Percentiles rank a stretch among this genome's conserved stretches.
Conservation (phyloP, 1,139 yeast species). For the Pichia sp. region DNA sequence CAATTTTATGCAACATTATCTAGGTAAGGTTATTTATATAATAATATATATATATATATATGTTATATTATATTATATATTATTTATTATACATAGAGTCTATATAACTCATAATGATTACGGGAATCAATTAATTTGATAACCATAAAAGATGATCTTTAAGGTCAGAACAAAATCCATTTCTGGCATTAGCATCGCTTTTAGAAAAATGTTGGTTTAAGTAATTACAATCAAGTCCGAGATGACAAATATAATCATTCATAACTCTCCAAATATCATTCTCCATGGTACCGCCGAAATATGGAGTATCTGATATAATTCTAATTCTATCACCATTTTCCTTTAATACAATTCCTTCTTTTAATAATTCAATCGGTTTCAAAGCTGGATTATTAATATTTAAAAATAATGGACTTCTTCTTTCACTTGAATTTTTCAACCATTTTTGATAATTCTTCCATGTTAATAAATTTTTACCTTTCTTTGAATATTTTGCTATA, state of each 20-base stretch:
- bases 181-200: slow-evolving; percentile 14
- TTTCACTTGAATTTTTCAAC: slow-evolving; percentile 20
- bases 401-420: slow-evolving; percentile 24
- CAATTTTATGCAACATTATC: too few relatives aligned
- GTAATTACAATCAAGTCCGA: slow-evolving; percentile 23
- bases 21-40: too few relatives aligned
- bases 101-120: too few relatives aligned
- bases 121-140: too few relatives aligned
- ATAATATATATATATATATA: too few relatives aligned
- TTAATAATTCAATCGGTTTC: slow-evolving; percentile 25
- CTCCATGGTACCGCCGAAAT: slow-evolving; percentile 21
- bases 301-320: slow-evolving; percentile 22
- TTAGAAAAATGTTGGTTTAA: slow-evolving; percentile 18
- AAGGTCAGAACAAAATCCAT: slow-evolving; percentile 23
- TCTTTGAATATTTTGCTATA: slow-evolving; percentile 17
- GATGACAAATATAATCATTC: slow-evolving; percentile 28
- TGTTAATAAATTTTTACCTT: slow-evolving; percentile 17
- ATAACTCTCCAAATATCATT: slow-evolving; percentile 25
- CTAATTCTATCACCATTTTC: slow-evolving; percentile 28
- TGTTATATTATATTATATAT: too few relatives aligned
- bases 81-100: too few relatives aligned
- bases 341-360: slow-evolving; percentile 21
- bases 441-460: slow-evolving; percentile 18
- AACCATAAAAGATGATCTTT: slow-evolving; percentile 27
- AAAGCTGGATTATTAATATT: slow-evolving; percentile 26